Evolutionary conservation across 495 filamentous ascomycete species (phyloP).

Genomic region (Aspergillus incahuasiensis): DNA sequence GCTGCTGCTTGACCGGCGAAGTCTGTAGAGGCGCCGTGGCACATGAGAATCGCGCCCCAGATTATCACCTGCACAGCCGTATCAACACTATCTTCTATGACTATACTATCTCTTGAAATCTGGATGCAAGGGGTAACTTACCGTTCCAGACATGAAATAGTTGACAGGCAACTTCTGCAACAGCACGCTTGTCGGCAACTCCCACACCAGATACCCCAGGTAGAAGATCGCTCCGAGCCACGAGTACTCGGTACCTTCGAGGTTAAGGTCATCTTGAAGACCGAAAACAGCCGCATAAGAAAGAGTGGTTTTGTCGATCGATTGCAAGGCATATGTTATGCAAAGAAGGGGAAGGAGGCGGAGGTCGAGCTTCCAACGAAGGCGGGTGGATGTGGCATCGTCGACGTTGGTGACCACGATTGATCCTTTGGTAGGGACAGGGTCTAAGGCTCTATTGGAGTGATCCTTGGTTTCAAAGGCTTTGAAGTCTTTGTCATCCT

Average conservation of each 20-base stretch:
- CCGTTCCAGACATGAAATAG: constrained; percentile 8
- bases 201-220: constrained; percentile 45
- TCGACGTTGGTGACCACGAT: not conserved
- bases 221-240: constrained; percentile 48
- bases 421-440: not conserved
- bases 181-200: constrained; percentile 49
- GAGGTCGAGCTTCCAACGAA: not conserved
- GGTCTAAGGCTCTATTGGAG: not conserved
- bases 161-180: constrained; percentile 54
- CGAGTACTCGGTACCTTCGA: constrained; percentile 44
- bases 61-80: constrained; percentile 41
- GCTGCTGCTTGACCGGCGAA: not conserved
- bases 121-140: too few species aligned
- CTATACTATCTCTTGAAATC: too few species aligned
- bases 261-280: constrained; percentile 42
- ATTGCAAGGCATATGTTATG: not conserved
- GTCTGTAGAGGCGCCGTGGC: not conserved
- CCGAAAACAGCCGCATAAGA: constrained; percentile 57
- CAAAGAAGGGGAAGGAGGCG: not conserved
- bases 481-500: too few species aligned
- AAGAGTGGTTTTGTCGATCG: constrained; percentile 40
- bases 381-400: not conserved
- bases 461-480: not conserved
- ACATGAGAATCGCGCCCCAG: constrained; percentile 27
- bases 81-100: not conserved